Conservation (phyloP, 2,329 filamentous ascomycete species). For the Colletotrichum somersetense region DNA sequence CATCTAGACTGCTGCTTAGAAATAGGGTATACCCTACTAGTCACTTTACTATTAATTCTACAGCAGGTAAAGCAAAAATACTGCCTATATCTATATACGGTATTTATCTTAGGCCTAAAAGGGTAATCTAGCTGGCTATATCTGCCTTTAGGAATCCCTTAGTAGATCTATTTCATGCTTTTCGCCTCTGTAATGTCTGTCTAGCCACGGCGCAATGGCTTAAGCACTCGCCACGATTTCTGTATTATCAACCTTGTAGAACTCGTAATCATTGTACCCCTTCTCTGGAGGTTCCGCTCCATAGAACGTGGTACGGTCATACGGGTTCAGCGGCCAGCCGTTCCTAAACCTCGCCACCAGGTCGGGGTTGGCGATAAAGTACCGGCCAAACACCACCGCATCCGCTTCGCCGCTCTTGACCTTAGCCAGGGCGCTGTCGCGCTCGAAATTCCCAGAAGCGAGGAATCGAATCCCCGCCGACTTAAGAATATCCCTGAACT, state of each 20-base stretch:
- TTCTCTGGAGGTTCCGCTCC: constrained; percentile 43
- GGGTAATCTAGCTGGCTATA: no score
- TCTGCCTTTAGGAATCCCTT: no score
- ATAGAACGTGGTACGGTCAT: constrained; percentile 50
- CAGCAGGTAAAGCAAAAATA: no score
- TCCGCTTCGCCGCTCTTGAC: constrained; percentile 48
- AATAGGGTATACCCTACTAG: no score
- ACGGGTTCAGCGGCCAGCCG: constrained; percentile 43
- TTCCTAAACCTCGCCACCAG: constrained; percentile 47
- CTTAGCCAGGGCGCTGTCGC: constrained; percentile 55
- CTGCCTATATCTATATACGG: no score
- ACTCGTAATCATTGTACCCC: constrained; percentile 55
- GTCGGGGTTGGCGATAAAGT: constrained; percentile 49
- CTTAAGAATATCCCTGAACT: constrained; percentile 57
- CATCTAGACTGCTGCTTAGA: no score
- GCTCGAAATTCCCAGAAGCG: constrained; percentile 61
- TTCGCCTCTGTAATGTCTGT: neutral
- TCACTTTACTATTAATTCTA: no score
- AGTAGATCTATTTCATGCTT: neutral
- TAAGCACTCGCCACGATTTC: neutral
- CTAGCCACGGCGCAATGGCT: no score
- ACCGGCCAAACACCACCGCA: constrained; percentile 52
- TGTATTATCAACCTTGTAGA: constrained; percentile 45
- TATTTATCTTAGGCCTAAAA: no score
- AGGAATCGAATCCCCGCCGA: constrained; percentile 59